phyloP scores from a whole-genome alignment of 257 asterid genomes.

The Mitragyna speciosa region DNA sequence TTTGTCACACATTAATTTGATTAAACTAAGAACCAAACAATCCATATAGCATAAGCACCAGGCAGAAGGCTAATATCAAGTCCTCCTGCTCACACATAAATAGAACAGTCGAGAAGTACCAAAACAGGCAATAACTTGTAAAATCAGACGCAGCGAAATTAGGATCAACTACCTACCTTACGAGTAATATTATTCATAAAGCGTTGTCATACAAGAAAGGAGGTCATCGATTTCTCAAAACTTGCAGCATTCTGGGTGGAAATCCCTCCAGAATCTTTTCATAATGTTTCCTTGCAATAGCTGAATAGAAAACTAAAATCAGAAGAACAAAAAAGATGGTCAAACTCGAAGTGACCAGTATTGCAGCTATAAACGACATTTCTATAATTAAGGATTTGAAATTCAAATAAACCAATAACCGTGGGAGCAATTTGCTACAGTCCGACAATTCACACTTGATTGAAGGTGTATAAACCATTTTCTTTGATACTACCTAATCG shows the following conservation, averaged over 20 bases:
- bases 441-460: slow-evolving; percentile 2
- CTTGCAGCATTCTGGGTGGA: background rate
- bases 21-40: background rate
- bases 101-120: background rate
- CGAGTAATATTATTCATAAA: background rate
- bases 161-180: background rate
- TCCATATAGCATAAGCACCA: background rate
- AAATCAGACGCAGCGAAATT: background rate
- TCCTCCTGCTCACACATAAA: no score
- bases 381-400: slow-evolving; percentile 16
- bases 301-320: slow-evolving; percentile 5
- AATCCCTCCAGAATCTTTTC: slow-evolving; percentile 13
- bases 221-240: slow-evolving; percentile 9
- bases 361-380: slow-evolving; percentile 20
- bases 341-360: slow-evolving; percentile 33
- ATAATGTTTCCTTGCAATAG: background rate
- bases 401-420: background rate
- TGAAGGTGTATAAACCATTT: slow-evolving; percentile 10
- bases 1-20: background rate
- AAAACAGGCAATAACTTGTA: background rate
- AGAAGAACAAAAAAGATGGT: slow-evolving; percentile 7
- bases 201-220: slow-evolving; percentile 11
- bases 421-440: background rate
- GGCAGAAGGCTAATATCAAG: background rate
- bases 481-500: slow-evolving; percentile 35